A percentile compares a stretch with the other conserved stretches of the same genome.
phyloP scores from a whole-genome alignment of 169 alveolate species.

The Plasmodium berghei region DNA sequence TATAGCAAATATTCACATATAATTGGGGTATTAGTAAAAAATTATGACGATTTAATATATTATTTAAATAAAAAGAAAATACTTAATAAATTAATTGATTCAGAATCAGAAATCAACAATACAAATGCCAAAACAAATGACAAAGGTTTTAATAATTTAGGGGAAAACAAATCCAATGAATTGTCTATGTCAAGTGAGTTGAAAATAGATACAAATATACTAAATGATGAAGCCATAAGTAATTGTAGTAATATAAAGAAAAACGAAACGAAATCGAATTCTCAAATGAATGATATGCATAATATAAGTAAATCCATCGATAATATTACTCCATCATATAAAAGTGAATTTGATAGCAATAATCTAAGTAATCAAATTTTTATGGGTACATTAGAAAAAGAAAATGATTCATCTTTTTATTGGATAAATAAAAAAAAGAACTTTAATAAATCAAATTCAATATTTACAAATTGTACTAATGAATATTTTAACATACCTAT shows the following conservation, averaged over 20 bases:
- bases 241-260: no score
- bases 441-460: slow-evolving; percentile 10
- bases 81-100: not conserved
- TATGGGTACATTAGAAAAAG: not conserved
- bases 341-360: not conserved
- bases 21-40: slow-evolving; percentile 29
- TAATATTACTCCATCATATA: not conserved
- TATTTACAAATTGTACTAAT: slow-evolving; percentile 26
- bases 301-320: no score
- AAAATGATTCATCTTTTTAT: slow-evolving; percentile 9
- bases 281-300: no score
- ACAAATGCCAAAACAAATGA: no score
- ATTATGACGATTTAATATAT: slow-evolving; percentile 45
- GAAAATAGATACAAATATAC: no score
- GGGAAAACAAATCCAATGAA: no score
- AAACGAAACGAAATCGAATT: no score
- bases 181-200: no score
- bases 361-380: not conserved
- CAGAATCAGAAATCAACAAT: not conserved
- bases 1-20: slow-evolving; percentile 41
- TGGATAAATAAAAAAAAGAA: not conserved
- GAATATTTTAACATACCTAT: slow-evolving; percentile 50
- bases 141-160: no score
- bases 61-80: slow-evolving; percentile 52
- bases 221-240: no score